Evolutionary conservation across 106 monocot species (phyloP).

Genomic region (Allium sativum): DNA sequence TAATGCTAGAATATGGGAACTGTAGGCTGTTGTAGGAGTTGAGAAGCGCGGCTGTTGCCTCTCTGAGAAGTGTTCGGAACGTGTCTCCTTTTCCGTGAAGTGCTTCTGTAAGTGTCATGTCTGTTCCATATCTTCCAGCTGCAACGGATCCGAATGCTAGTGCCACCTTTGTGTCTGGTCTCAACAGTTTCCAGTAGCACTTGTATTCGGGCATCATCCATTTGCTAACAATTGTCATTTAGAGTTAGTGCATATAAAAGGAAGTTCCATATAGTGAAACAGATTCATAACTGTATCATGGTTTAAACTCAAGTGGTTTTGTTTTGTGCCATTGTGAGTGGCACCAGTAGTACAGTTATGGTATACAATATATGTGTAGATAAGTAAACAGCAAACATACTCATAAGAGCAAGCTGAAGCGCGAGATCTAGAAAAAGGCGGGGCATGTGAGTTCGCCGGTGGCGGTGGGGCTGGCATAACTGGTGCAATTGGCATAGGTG

Average conservation of each 20-base stretch:
- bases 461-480: neutral
- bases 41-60: conserved; percentile 42
- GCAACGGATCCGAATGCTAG: conserved; percentile 45
- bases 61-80: conserved; percentile 45
- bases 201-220: conserved; percentile 50
- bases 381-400: conserved; percentile 10
- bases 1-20: conserved; percentile 27
- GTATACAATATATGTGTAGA: neutral
- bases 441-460: neutral
- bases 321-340: no score
- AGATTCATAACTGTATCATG: no score
- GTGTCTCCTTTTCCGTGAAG: conserved; percentile 45
- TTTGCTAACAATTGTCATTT: conserved; percentile 11
- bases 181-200: conserved; percentile 57
- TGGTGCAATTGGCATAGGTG: neutral
- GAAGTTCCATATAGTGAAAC: no score
- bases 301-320: no score
- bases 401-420: conserved; percentile 37
- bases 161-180: conserved; percentile 39
- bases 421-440: conserved; percentile 5
- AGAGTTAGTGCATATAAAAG: no score
- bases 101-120: conserved; percentile 36
- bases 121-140: conserved; percentile 31
- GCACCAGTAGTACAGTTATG: no score
- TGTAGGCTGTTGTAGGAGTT: conserved; percentile 46